A percentile compares a stretch with the other conserved stretches of the same genome.
phyloP scores from a whole-genome alignment of 768 basidiomycete genomes.

The Gymnopilus dilepis region DNA sequence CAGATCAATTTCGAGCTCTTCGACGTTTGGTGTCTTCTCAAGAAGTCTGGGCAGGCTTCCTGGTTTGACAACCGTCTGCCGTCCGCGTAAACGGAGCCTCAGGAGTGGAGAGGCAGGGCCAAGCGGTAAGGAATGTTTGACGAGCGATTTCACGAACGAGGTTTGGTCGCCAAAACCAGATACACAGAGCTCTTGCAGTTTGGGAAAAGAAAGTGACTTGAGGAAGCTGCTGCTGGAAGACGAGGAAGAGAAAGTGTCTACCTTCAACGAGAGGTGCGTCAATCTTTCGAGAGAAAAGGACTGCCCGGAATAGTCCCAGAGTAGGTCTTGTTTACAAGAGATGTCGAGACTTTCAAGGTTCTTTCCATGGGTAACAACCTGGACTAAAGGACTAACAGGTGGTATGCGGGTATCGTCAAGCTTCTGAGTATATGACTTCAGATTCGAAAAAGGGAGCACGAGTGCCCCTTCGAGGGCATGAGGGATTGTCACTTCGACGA shows the following conservation, averaged over 20 bases:
- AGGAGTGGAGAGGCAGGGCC: neutral
- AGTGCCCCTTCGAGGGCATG: neutral
- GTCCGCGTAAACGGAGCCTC: neutral
- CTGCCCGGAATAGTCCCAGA: neutral
- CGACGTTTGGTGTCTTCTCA: neutral
- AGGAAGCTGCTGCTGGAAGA: neutral
- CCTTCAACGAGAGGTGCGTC: neutral
- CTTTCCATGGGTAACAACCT: neutral
- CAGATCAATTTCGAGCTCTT: neutral
- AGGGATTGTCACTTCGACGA: constrained; percentile 2
- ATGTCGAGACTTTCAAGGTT: neutral
- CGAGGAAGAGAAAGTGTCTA: neutral
- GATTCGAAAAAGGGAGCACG: neutral
- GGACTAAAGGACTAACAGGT: neutral
- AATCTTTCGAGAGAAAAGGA: neutral
- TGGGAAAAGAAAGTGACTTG: neutral
- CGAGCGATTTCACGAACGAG: neutral
- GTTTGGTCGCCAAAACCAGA: neutral
- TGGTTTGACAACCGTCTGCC: neutral
- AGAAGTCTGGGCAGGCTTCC: neutral
- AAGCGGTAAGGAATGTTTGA: neutral
- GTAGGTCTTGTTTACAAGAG: neutral
- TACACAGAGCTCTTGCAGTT: neutral
- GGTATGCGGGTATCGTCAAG: neutral
- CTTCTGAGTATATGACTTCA: constrained; percentile 4